These are phyloP conservation scores for Coemansia sp. DNA, from an alignment of 192 early-diverging fungal species.

Conservation along the genomic window DNA sequence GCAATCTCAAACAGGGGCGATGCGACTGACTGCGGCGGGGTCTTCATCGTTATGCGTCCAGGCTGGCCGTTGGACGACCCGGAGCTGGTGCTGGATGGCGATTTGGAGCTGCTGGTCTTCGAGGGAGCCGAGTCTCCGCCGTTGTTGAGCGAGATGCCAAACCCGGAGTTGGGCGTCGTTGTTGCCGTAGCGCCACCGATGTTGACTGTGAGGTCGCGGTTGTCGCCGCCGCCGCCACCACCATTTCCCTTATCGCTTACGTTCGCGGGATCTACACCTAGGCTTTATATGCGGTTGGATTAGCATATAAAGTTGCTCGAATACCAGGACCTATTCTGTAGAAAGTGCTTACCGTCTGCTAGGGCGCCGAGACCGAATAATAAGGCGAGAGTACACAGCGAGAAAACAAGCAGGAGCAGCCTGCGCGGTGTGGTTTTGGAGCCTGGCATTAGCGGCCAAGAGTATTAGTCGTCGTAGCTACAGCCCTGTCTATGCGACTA, in stretches of 20 bases:
- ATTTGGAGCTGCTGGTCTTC: slow-evolving; percentile 35
- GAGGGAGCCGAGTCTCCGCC: slow-evolving; percentile 23
- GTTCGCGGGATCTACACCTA: neutral
- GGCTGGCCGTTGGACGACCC: slow-evolving; percentile 52
- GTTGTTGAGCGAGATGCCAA: slow-evolving; percentile 35
- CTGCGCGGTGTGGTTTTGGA: slow-evolving; percentile 1
- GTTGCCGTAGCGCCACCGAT: slow-evolving; percentile 13
- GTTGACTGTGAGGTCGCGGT: slow-evolving; percentile 32
- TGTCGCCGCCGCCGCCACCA: slow-evolving; percentile 4
- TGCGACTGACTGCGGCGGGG: slow-evolving; percentile 43
- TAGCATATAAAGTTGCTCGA: neutral
- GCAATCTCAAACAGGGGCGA: slow-evolving; percentile 50
- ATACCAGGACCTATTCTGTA: neutral
- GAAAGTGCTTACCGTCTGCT: slow-evolving; percentile 13
- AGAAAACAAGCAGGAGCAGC: neutral
- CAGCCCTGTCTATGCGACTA: neutral
- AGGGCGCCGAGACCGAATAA: neutral
- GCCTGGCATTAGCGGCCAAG: neutral
- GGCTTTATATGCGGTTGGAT: neutral
- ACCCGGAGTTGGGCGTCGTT: slow-evolving; percentile 10
- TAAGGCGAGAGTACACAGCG: neutral
- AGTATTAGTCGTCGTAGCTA: neutral
- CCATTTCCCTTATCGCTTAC: slow-evolving; percentile 2
- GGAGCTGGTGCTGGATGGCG: slow-evolving; percentile 30
- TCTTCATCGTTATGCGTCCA: slow-evolving; percentile 51